These are phyloP conservation scores for Lactarius sp. DNA, from an alignment of 768 basidiomycete species.

Conservation along the genomic window DNA sequence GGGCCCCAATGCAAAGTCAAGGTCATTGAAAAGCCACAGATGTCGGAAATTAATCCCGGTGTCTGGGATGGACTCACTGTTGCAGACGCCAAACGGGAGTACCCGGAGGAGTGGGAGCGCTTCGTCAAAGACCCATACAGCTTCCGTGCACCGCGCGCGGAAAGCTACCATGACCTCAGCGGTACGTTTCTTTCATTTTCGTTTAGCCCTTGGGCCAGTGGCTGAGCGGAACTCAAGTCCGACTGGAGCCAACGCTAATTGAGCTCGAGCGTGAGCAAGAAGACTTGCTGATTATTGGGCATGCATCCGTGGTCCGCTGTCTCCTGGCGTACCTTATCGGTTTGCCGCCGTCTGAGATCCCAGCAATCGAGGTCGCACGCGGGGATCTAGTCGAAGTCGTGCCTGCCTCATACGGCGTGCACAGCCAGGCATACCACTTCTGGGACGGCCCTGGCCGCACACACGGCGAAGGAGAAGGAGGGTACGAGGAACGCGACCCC, in stretches of 20 bases:
- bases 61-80: conserved; percentile 96
- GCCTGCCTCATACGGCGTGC: conserved; percentile 85
- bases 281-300: conserved; percentile 93
- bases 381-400: conserved; percentile 95
- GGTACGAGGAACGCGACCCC: conserved; percentile 45
- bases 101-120: conserved; percentile 91
- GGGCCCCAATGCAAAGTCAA: conserved; percentile 50
- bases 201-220: conserved; percentile 19
- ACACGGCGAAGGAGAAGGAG: conserved; percentile 33
- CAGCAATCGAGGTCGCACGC: conserved; percentile 93
- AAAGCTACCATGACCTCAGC: conserved; percentile 95
- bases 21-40: conserved; percentile 92
- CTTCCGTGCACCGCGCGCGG: conserved; percentile 87
- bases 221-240: conserved; percentile 47
- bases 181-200: conserved; percentile 40
- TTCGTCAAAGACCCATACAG: conserved; percentile 92
- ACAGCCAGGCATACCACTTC: conserved; percentile 85
- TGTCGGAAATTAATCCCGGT: conserved; percentile 97
- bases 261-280: conserved; percentile 93
- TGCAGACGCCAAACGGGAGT: conserved; percentile 82
- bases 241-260: conserved; percentile 87
- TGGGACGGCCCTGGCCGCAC: conserved; percentile 82
- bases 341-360: conserved; percentile 91
- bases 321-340: conserved; percentile 91
- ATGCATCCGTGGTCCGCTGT: conserved; percentile 96